These are phyloP conservation scores for Penicillium simplicissimum DNA, from an alignment of 495 filamentous ascomycete genomes.

Conservation along the genomic window DNA sequence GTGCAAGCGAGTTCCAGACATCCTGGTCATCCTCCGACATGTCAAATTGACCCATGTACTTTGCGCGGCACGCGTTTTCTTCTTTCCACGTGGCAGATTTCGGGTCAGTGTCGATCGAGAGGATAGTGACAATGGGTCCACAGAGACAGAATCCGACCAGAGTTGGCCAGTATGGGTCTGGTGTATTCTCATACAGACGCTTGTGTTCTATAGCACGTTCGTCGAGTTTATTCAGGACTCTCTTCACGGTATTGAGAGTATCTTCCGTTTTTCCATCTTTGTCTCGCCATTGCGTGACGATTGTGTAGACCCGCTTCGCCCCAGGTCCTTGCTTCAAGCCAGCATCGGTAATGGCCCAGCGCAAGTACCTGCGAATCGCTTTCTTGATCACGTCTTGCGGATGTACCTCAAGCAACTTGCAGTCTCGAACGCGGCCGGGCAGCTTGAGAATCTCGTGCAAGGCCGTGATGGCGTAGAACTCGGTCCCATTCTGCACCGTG, in stretches of 20 bases:
- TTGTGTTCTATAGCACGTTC: constrained; percentile 31
- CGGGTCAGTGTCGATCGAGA: constrained; percentile 40
- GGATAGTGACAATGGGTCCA: constrained; percentile 43
- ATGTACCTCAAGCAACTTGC: constrained; percentile 21
- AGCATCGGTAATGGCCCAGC: constrained; percentile 46
- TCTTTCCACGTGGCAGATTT: constrained; percentile 8
- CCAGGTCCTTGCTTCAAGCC: constrained; percentile 22
- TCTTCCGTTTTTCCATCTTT: constrained; percentile 17
- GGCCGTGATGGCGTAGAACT: constrained; percentile 43
- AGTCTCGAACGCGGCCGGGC: constrained; percentile 45
- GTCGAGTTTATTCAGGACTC: constrained; percentile 34
- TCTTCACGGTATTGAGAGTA: constrained; percentile 30
- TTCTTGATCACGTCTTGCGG: constrained; percentile 37
- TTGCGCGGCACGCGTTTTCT: constrained; percentile 17
- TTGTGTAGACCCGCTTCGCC: constrained; percentile 35
- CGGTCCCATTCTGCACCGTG: constrained; percentile 36
- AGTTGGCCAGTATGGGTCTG: constrained; percentile 19
- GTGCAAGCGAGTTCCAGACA: constrained; percentile 50
- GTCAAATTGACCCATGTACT: constrained; percentile 43
- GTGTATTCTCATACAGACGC: background rate
- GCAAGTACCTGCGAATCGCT: constrained; percentile 39
- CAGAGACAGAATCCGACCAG: constrained; percentile 45
- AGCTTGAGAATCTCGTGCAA: constrained; percentile 39
- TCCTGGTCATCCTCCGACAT: constrained; percentile 41
- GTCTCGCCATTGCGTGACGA: constrained; percentile 31